Base-by-base conservation (phyloP, 257 asterid species). In the Rehmannia glutinosa region DNA sequence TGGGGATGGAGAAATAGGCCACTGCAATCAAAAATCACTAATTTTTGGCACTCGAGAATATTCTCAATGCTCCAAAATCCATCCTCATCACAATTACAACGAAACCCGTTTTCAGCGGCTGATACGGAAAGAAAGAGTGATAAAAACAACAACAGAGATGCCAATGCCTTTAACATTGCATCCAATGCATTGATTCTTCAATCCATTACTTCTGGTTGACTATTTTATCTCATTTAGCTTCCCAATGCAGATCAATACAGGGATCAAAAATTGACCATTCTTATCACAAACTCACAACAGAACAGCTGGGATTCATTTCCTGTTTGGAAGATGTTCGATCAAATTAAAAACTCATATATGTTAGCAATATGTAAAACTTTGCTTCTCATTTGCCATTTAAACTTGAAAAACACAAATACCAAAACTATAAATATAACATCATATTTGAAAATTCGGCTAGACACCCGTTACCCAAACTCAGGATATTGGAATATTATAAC, bases 1-100 rank as follows among this genome's bases (percentile, higher is more conserved):
- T 66, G 0, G 99, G 99, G 78, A 93, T 93, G 4, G 99, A 93
- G 71, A 93, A 93, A 73, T 93, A 93, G 41, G 99, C 99, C 20
- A 91, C 83, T 1, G 96, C 97, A 71, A 90, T 93, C 76, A 88
- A 70, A 69, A 85, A 76, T 93, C 99, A 39, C 99, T 75, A 8
- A 81, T 89, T 70, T 85, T 77, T 93, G 99, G 72, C 82, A 82
- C 64, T 85, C 95, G 6, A 85, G 42, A 50, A 93, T 85, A 58
- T 16, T 79, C 11, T 86, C 95, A 5, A 78, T 64, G 80, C 88
- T 86, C 96, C 96, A 93, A 64, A 81, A 82, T 4, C 99, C 96
- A 33, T 78, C 93, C 17, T 90, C 96, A 5, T 90, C 97, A 56
- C 99, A 90, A 58, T 80, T 80, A 65, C 96, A 90, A 0, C 83